These are phyloP conservation scores for Fraxinus quadrangulata DNA, from an alignment of 257 asterid genomes.

Conservation along the genomic window DNA sequence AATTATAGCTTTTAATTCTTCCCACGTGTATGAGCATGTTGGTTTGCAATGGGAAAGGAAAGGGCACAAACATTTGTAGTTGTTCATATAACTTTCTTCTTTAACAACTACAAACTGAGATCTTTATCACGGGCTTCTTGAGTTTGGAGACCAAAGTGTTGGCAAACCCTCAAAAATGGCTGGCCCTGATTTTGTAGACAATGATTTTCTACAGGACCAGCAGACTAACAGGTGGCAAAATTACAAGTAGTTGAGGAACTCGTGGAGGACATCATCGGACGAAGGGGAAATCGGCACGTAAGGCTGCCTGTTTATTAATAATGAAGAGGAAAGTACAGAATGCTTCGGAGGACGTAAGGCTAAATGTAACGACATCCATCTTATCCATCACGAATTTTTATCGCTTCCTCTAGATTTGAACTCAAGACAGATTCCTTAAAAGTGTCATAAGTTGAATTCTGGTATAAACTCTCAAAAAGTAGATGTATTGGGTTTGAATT, in stretches of 20 bases:
- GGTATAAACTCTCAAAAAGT: too few relatives aligned
- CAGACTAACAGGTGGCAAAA: neutral
- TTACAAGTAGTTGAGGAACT: neutral
- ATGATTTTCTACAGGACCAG: neutral
- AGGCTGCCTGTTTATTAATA: too few relatives aligned
- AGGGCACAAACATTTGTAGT: neutral
- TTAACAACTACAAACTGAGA: neutral
- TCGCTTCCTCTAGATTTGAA: too few relatives aligned
- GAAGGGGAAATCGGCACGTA: neutral
- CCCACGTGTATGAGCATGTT: slow-evolving; percentile 23
- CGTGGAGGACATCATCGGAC: neutral
- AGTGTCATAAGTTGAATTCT: too few relatives aligned
- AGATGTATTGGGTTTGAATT: too few relatives aligned
- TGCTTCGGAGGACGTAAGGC: neutral
- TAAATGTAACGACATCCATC: too few relatives aligned
- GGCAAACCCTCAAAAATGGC: neutral
- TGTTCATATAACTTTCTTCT: neutral
- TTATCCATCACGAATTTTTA: too few relatives aligned
- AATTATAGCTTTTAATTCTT: slow-evolving; percentile 19
- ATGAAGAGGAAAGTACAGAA: neutral
- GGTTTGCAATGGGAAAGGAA: neutral
- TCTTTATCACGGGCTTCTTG: slow-evolving; percentile 57
- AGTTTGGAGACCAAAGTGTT: slow-evolving; percentile 26
- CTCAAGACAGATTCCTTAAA: too few relatives aligned
- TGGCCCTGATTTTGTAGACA: neutral